Evolutionary conservation across 1,139 yeast genomes (phyloP).

Genomic region (Taphrina wiesneri): DNA sequence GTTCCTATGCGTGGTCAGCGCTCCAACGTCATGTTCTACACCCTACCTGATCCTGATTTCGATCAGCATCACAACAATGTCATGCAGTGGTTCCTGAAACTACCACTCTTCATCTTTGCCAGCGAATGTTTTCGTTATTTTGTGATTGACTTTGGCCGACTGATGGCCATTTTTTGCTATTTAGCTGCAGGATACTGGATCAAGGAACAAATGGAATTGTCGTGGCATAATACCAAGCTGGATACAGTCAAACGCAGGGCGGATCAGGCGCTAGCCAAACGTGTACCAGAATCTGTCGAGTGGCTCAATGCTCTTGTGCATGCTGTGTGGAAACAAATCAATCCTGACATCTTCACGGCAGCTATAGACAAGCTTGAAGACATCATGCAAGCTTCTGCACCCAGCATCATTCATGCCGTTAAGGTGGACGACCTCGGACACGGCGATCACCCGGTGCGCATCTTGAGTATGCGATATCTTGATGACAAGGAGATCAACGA

Average conservation of each 20-base stretch:
- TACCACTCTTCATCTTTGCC: conserved; percentile 4
- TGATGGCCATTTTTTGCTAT: background rate
- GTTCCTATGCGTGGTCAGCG: conserved; percentile 23
- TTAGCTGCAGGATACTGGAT: conserved; percentile 14
- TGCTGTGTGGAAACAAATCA: conserved; percentile 24
- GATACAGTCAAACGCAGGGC: conserved; percentile 17
- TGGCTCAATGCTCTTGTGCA: conserved; percentile 31
- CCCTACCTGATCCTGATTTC: conserved; percentile 18
- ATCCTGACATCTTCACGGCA: conserved; percentile 31
- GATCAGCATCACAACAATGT: conserved; percentile 16
- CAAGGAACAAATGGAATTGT: conserved; percentile 8
- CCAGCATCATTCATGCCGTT: conserved; percentile 30
- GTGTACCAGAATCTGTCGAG: conserved; percentile 33
- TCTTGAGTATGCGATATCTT: conserved; percentile 30
- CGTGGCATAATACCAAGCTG: conserved; percentile 8
- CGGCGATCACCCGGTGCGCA: conserved; percentile 28
- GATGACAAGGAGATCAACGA: conserved; percentile 15
- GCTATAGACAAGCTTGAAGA: conserved; percentile 31
- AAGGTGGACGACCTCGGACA: conserved; percentile 31
- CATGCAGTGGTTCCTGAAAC: conserved; percentile 13
- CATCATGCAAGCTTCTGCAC: conserved; percentile 34
- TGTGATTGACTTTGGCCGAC: conserved; percentile 14
- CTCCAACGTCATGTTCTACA: conserved; percentile 12
- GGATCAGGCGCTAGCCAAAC: conserved; percentile 16
- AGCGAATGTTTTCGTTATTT: conserved; percentile 15